phyloP scores from a whole-genome alignment of 768 basidiomycete genomes.

The Naganishia kalamii region DNA sequence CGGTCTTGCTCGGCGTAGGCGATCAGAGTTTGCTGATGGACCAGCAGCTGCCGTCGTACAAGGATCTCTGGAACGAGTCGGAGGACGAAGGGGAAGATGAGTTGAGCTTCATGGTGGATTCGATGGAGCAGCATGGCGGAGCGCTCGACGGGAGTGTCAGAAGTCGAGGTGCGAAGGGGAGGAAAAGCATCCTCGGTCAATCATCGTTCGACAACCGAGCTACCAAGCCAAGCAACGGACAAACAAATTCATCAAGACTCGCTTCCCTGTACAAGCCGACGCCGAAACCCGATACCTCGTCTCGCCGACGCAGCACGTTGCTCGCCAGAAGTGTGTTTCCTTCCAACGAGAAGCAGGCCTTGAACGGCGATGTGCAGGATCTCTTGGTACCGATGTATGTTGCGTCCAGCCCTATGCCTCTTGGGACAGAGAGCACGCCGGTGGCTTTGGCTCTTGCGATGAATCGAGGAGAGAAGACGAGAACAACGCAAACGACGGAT shows the following conservation, averaged over 20 bases:
- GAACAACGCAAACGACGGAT: not conserved
- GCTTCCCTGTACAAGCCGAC: constrained; percentile 13
- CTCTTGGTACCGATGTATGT: constrained; percentile 5
- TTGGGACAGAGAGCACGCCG: constrained; percentile 6
- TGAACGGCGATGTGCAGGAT: not conserved
- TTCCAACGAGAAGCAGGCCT: not conserved
- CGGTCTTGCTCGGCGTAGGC: not conserved
- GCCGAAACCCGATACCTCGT: constrained; percentile 7
- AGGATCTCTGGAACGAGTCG: not conserved
- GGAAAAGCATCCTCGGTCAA: constrained; percentile 6
- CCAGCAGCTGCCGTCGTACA: not conserved
- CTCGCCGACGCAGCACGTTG: constrained; percentile 1
- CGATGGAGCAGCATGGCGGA: not conserved
- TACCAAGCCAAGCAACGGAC: not conserved
- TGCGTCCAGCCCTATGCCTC: not conserved
- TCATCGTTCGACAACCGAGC: not conserved
- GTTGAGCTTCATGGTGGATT: constrained; percentile 8
- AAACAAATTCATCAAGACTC: not conserved
- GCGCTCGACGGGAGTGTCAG: constrained; percentile 1
- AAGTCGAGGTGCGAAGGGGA: not conserved
- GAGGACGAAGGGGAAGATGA: constrained; percentile 8
- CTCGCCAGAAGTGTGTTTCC: not conserved
- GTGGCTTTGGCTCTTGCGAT: not conserved
- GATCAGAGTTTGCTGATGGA: constrained; percentile 1
- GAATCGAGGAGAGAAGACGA: not conserved